Evolutionary conservation across 345 rosid genomes (phyloP), one percentile per base, ranked within the genome.

Genomic region (Populus ilicifolia): DNA sequence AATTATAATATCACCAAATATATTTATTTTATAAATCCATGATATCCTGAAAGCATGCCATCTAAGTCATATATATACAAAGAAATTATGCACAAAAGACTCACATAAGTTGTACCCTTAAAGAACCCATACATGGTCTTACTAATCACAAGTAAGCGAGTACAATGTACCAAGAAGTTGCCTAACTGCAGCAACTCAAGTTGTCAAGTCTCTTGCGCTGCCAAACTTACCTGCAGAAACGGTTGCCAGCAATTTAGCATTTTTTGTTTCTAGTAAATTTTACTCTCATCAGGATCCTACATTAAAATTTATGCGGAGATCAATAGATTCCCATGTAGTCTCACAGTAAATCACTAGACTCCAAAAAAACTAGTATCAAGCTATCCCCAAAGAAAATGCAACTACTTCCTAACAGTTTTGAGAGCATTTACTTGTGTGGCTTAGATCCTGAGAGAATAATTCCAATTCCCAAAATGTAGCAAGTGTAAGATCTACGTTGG

Each of bases 1-100:
- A 30, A 30, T 2, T 30, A 30, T 30, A 30, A 30, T 30, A 30
- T 30, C 0, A 2, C 2, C 0, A 30, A 30, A 30, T 0, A 2
- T 0, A 30, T 30, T 30, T 30, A 30, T 30, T 30, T 30, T 30
- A 30, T 30, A 30, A 30, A 3, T 3, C 0, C 3, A 30, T 0
- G 33, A 0, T 3, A 30, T 3, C 0, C 0, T 30, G 2, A 0
- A 30, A 2, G 2, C 4, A 46, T 27, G 13, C 61, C 8, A 16
- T 16, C 2, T 16, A 14, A 14, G 23, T 43, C 21, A 38, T 7
- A 71, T 20, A 39, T 7, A 27, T 11, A 46, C 35, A 67, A 46
- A 70, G 13, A 50, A 18, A 50, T 23, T 71, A 71, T 30, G 16
- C 41, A 50, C 54, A 2, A 30, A 30, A 30, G 2, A 2, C 2